A percentile compares a stretch with the other conserved stretches of the same genome.
These are phyloP conservation scores for Scenedesmus sp. DNA, from an alignment of 163 green algal genomes.

Conservation along the genomic window DNA sequence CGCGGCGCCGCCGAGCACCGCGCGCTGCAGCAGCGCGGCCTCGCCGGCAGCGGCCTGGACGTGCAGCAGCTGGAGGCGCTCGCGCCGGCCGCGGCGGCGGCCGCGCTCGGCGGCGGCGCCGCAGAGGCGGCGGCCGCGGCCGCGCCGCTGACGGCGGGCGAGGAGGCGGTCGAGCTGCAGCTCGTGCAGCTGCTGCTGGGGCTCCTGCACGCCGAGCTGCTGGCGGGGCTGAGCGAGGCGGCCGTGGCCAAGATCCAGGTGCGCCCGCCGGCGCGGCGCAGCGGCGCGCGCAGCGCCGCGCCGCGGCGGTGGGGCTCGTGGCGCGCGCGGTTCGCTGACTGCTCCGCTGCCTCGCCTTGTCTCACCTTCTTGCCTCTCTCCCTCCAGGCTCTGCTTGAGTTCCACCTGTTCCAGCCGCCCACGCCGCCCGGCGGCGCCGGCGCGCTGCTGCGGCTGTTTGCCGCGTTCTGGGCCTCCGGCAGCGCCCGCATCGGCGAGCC, in stretches of 20 bases:
- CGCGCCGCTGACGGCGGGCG: background rate
- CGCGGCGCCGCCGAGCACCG: constrained; percentile 20
- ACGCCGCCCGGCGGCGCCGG: constrained; percentile 44
- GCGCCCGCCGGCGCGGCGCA: no score
- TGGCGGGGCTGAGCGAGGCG: constrained; percentile 67
- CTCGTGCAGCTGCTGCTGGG: constrained; percentile 65
- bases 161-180: constrained; percentile 28
- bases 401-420: constrained; percentile 71
- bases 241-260: constrained; percentile 72
- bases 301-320: no score
- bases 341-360: no score
- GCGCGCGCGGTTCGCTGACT: no score
- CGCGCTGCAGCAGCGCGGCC: constrained; percentile 1
- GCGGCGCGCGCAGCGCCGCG: no score
- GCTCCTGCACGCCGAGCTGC: constrained; percentile 57
- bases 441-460: constrained; percentile 64
- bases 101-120: constrained; percentile 15
- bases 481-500: constrained; percentile 62
- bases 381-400: constrained; percentile 71
- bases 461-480: constrained; percentile 57
- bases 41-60: constrained; percentile 33
- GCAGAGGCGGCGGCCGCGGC: background rate
- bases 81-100: constrained; percentile 40
- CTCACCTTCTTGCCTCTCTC: background rate
- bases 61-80: constrained; percentile 45